Evolutionary conservation across 2,329 filamentous ascomycete species (phyloP).

Genomic region (Mycogone perniciosa): DNA sequence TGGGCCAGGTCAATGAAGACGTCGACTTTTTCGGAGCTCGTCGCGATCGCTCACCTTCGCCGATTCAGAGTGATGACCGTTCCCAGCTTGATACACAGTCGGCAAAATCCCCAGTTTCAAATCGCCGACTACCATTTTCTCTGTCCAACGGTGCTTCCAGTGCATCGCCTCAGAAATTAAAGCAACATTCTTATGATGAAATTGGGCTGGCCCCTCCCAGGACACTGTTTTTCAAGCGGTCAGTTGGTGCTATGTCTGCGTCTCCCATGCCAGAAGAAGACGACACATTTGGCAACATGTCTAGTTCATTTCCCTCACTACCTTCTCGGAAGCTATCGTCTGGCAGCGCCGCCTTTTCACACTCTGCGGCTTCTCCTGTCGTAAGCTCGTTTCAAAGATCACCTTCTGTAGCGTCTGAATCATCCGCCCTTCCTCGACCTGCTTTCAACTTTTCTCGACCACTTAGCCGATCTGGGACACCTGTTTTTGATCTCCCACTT

Average conservation of each 20-base stretch:
- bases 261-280: slow-evolving; percentile 64
- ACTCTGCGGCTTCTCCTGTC: slow-evolving; percentile 49
- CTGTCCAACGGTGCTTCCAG: slow-evolving; percentile 29
- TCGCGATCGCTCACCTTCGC: slow-evolving; percentile 52
- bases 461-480: slow-evolving; percentile 65
- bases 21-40: slow-evolving; percentile 46
- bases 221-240: slow-evolving; percentile 43
- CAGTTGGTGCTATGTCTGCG: slow-evolving; percentile 56
- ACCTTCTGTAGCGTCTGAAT: slow-evolving; percentile 78
- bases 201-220: slow-evolving; percentile 46
- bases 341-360: slow-evolving; percentile 50
- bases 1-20: slow-evolving; percentile 34
- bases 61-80: slow-evolving; percentile 38
- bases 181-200: slow-evolving; percentile 44
- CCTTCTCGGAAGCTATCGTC: slow-evolving; percentile 71
- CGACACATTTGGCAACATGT: slow-evolving; percentile 52
- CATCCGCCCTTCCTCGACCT: slow-evolving; percentile 64
- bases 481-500: slow-evolving; percentile 49
- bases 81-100: slow-evolving; percentile 23
- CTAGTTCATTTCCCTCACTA: slow-evolving; percentile 53
- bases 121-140: slow-evolving; percentile 29
- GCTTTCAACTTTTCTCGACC: slow-evolving; percentile 94
- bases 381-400: slow-evolving; percentile 63
- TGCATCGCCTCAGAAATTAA: slow-evolving; percentile 40
- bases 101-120: slow-evolving; percentile 25